A percentile compares a stretch with the other conserved stretches of the same genome.
Conservation (phyloP, 345 rosid genomes). For the Eucalyptus polybractea region DNA sequence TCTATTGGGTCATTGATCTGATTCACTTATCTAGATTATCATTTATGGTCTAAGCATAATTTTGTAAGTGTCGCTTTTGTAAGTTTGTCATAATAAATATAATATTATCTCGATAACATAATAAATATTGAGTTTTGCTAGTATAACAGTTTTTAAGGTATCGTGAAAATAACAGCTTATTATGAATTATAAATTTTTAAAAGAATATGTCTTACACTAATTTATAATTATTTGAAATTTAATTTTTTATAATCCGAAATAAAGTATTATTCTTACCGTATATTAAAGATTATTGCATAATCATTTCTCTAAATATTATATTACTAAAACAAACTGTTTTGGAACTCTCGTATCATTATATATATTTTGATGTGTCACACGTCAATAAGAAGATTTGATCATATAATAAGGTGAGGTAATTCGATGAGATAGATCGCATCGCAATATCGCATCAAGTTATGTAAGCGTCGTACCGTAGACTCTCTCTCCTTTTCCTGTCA, state of each 20-base stretch:
- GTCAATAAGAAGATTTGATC: neutral
- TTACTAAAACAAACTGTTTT: neutral
- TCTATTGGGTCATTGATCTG: neutral
- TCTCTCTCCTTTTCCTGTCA: neutral
- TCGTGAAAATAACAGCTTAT: rapidly evolving
- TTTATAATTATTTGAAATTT: too few relatives aligned
- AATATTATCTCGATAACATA: neutral
- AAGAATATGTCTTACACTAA: too few relatives aligned
- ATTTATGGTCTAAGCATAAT: neutral
- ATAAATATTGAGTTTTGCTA: rapidly evolving
- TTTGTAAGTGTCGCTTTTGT: neutral
- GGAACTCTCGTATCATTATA: neutral
- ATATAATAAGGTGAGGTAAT: neutral
- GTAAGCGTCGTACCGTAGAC: neutral
- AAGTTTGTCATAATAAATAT: neutral
- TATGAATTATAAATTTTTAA: too few relatives aligned
- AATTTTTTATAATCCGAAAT: too few relatives aligned
- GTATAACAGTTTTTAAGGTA: too few relatives aligned
- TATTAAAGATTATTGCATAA: too few relatives aligned
- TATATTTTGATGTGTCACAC: neutral
- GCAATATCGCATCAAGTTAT: neutral
- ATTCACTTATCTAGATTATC: neutral
- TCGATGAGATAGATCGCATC: neutral
- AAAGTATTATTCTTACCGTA: too few relatives aligned
- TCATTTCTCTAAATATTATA: too few relatives aligned